Percentiles rank a stretch among this genome's conserved stretches.
phyloP scores from a whole-genome alignment of 208 protist genomes.

The Lotmaria passim region DNA sequence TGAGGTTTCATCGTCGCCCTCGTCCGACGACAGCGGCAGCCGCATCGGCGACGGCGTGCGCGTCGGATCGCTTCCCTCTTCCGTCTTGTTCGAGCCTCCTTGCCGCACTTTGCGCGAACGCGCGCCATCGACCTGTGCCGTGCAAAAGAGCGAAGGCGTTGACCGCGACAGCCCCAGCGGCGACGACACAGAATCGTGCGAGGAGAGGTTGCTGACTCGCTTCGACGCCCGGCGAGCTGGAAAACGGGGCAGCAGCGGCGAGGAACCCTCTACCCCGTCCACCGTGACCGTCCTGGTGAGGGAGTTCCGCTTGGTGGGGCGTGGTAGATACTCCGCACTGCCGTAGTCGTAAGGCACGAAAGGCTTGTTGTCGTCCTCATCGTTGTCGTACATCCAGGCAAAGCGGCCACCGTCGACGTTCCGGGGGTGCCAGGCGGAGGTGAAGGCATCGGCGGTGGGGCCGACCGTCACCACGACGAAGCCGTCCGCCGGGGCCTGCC shows the following conservation, averaged over 20 bases:
- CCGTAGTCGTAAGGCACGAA: constrained; percentile 29
- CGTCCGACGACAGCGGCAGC: neutral
- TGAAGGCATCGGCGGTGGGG: constrained; percentile 19
- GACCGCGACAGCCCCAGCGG: neutral
- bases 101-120: neutral
- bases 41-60: neutral
- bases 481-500: constrained; percentile 29
- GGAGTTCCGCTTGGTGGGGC: neutral
- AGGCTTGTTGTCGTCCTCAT: constrained; percentile 10
- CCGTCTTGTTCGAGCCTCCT: neutral
- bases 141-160: neutral
- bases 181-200: neutral
- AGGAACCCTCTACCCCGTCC: neutral
- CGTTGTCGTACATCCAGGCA: constrained; percentile 6
- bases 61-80: neutral
- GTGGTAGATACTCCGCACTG: constrained; percentile 15
- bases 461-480: constrained; percentile 34
- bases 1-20: neutral
- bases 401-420: neutral
- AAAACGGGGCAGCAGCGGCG: neutral
- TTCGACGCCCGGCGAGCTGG: neutral
- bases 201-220: neutral
- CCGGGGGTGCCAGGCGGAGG: constrained; percentile 5
- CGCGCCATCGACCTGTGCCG: neutral
- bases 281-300: neutral